Evolutionary conservation across 2,329 filamentous ascomycete genomes (phyloP).

Genomic region (Claviceps sp.): DNA sequence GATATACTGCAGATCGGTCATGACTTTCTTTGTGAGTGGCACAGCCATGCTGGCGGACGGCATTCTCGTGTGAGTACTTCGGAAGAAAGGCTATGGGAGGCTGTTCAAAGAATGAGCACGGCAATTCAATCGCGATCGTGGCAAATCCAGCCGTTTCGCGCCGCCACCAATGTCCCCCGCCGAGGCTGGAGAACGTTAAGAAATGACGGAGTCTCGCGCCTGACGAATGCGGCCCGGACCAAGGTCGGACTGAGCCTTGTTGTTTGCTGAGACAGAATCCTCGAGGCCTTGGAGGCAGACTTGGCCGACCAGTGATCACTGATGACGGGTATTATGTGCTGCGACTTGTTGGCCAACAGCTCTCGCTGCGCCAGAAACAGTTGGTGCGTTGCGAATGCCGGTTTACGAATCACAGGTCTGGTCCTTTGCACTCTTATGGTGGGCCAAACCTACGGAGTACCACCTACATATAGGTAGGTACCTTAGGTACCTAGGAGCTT

Average conservation of each 20-base stretch:
- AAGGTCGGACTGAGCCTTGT: neutral
- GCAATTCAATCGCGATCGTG: neutral
- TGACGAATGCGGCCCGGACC: neutral
- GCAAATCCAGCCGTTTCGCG: neutral
- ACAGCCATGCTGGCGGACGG: conserved; percentile 18
- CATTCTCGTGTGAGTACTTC: neutral
- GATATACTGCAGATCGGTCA: conserved; percentile 40
- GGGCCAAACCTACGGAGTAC: neutral
- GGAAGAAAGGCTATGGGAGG: neutral
- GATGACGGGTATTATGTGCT: neutral
- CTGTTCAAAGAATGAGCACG: neutral
- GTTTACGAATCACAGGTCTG: neutral
- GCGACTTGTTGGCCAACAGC: neutral
- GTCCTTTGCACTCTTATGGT: neutral
- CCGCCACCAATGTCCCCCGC: neutral
- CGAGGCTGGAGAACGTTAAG: neutral
- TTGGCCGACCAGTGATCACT: neutral
- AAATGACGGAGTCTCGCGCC: neutral
- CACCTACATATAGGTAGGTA: too few species aligned
- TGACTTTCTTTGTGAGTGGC: conserved; percentile 20
- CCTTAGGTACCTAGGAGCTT: too few species aligned
- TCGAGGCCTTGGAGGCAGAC: neutral
- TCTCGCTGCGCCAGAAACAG: neutral
- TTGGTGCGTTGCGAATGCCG: neutral
- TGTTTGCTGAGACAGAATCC: neutral